These are phyloP conservation scores for Periglandula ipomoeae DNA, from an alignment of 2,329 filamentous ascomycete species.

Conservation along the genomic window DNA sequence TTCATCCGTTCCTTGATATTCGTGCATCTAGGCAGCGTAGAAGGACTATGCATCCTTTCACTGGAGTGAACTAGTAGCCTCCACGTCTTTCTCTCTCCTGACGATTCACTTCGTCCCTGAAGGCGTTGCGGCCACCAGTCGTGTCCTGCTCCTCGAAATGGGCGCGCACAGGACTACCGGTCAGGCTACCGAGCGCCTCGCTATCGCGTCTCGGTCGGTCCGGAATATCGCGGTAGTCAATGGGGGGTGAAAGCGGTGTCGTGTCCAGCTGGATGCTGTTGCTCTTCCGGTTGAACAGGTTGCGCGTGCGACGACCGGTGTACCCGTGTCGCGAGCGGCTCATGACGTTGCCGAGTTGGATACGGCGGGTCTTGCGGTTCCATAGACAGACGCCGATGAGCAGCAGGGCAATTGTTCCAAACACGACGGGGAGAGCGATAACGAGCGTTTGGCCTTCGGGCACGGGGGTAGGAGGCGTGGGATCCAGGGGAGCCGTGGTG, in stretches of 20 bases:
- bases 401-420: conserved; percentile 38
- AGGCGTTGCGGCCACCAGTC: conserved; percentile 30
- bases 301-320: conserved; percentile 28
- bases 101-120: conserved; percentile 40
- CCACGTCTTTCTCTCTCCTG: conserved; percentile 24
- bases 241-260: conserved; percentile 13
- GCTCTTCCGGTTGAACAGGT: conserved; percentile 26
- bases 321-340: conserved; percentile 35
- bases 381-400: conserved; percentile 48
- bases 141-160: conserved; percentile 29
- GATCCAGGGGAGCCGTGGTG: conserved; percentile 24
- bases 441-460: conserved; percentile 33
- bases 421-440: conserved; percentile 42
- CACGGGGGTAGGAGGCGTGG: conserved; percentile 23
- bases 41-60: neutral
- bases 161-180: conserved; percentile 35
- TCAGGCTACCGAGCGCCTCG: conserved; percentile 40
- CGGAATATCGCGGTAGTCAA: conserved; percentile 17
- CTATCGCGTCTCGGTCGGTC: conserved; percentile 28
- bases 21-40: neutral
- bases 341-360: conserved; percentile 44
- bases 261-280: conserved; percentile 38
- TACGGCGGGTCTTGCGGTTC: conserved; percentile 41
- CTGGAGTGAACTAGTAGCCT: neutral
- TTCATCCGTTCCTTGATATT: neutral